Evolutionary conservation across 164 flowering plant species (phyloP), one percentile per base, ranked within the genome.

Genomic region (Magnolia officinalis): DNA sequence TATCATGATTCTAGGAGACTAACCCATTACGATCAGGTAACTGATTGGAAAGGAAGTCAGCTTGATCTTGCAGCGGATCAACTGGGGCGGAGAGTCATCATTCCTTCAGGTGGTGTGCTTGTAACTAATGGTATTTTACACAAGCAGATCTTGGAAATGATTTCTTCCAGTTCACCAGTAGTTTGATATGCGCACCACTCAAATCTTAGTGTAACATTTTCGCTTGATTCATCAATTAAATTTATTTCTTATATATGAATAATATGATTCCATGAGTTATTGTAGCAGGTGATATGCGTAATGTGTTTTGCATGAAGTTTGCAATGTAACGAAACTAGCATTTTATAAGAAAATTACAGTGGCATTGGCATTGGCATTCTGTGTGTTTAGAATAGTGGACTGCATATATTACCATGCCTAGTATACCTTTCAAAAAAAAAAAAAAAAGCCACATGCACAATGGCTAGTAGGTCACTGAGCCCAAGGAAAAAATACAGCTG

Each of bases 31-130:
- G 4, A 74, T 75, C 85, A 94, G 97, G 98, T 94, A 61, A 88
- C 90, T 68, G 97, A 94, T 78, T 92, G 97, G 98, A 72, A 77
- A 72, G 97, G 97, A 19, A 89, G 80, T 77, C 64, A 82, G 80
- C 83, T 94, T 70, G 90, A 94, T 84, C 85, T 94, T 75, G 87
- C 88, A 1, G 95, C 86, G 24, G 98, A 94, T 87, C 80, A 85
- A 77, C 72, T 23, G 21, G 93, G 85, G 70, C 74, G 96, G 76
- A 87, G 98, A 75, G 76, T 82, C 76, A 82, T 94, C 72, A 90
- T 76, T 77, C 93, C 97, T 63, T 82, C 89, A 4, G 97, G 91
- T 77, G 97, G 97, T 64, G 79, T 94, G 76, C 89, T 94, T 70
- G 96, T 88, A 72, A 85, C 89, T 72, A 92, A 94, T 70, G 87